phyloP scores from a whole-genome alignment of 1,284 basidiomycete species.

The Schizophyllum commune region DNA sequence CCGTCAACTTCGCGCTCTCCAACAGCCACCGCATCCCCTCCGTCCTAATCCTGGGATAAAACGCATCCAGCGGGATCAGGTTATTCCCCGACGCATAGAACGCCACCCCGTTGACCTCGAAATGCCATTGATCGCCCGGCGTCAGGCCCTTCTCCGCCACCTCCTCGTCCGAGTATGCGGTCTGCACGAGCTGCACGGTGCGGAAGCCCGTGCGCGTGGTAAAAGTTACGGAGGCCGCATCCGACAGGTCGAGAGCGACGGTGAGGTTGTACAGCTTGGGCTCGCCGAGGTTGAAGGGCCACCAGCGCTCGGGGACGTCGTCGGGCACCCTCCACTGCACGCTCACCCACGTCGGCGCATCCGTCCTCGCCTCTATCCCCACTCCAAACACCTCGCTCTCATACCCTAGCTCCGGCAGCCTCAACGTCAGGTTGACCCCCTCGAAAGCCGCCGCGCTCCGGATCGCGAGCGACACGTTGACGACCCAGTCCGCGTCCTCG shows the following conservation, averaged over 20 bases:
- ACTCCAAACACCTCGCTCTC: not conserved
- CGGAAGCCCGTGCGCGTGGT: conserved; percentile 48
- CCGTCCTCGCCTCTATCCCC: conserved; percentile 22
- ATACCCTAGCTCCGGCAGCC: not conserved
- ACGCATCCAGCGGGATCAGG: conserved; percentile 54
- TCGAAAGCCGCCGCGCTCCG: conserved; percentile 31
- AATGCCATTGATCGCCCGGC: conserved; percentile 54
- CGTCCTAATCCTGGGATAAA: conserved; percentile 43
- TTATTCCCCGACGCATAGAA: conserved; percentile 52
- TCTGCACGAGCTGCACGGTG: conserved; percentile 44
- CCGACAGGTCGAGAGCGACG: conserved; percentile 16
- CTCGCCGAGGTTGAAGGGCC: conserved; percentile 44
- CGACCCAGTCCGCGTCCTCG: conserved; percentile 44
- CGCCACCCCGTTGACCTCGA: conserved; percentile 46
- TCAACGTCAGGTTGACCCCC: conserved; percentile 8
- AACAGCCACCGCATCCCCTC: conserved; percentile 48
- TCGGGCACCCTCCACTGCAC: conserved; percentile 41
- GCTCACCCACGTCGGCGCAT: conserved; percentile 31
- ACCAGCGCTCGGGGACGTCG: conserved; percentile 42
- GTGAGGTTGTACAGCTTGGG: conserved; percentile 48
- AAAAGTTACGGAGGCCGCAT: conserved; percentile 17
- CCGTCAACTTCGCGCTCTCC: conserved; percentile 45
- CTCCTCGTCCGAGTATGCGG: conserved; percentile 37
- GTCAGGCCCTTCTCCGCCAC: conserved; percentile 39
- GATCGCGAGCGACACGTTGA: conserved; percentile 46